phyloP scores from a whole-genome alignment of 371 early-diverging fungal genomes.

The Mortierella sp. region DNA sequence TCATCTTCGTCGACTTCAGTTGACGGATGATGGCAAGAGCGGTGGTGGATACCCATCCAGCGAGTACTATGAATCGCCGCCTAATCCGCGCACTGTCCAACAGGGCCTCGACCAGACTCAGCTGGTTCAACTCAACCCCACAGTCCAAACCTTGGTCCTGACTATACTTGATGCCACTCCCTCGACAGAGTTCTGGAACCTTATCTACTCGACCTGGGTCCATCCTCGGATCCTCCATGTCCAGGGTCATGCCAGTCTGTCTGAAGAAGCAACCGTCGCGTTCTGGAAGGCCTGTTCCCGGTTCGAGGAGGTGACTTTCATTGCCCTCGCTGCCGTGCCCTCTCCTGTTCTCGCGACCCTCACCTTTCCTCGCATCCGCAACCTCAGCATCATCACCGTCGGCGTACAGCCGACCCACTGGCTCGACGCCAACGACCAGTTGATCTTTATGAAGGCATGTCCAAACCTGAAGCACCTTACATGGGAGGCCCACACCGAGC shows the following conservation, averaged over 20 bases:
- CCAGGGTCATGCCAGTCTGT: background rate
- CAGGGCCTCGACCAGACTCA: background rate
- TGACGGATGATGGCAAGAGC: background rate
- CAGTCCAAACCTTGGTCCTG: background rate
- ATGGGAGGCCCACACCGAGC: background rate
- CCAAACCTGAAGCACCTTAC: background rate
- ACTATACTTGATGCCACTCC: background rate
- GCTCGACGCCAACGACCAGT: background rate
- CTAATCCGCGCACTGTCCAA: too few relatives aligned
- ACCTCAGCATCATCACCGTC: background rate
- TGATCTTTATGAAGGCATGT: background rate
- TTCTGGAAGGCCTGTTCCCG: conserved; percentile 5
- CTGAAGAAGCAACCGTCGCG: background rate
- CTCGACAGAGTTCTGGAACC: background rate
- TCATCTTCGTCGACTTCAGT: background rate
- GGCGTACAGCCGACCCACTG: background rate
- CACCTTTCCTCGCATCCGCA: background rate
- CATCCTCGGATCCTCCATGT: background rate
- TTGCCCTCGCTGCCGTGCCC: background rate
- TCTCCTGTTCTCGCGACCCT: background rate
- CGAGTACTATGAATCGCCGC: too few relatives aligned
- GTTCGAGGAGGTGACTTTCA: background rate
- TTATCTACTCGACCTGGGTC: too few relatives aligned
- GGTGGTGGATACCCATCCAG: too few relatives aligned
- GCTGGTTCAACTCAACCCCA: background rate